Evolutionary conservation across 2,329 filamentous ascomycete genomes (phyloP).

Genomic region (Thielaviopsis ethacetica): DNA sequence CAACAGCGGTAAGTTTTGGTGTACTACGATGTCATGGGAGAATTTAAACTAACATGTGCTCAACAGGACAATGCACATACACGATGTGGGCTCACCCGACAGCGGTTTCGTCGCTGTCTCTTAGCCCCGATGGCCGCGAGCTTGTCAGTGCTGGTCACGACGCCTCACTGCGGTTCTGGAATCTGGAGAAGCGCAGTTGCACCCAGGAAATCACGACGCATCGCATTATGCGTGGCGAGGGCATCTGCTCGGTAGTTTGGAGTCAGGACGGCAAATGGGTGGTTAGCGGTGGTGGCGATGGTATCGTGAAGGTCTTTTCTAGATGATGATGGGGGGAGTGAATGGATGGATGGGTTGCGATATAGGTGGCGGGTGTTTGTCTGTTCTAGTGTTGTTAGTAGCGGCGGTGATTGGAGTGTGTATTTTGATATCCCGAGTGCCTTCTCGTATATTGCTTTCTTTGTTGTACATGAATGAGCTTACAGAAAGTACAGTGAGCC

Average conservation of each 20-base stretch:
- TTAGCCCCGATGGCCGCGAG: conserved; percentile 86
- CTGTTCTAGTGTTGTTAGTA: background rate
- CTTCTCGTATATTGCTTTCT: background rate
- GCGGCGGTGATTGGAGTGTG: background rate
- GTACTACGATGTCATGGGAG: background rate
- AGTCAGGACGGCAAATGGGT: conserved; percentile 90
- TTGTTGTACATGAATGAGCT: background rate
- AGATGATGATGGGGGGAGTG: conserved; percentile 22
- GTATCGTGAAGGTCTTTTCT: conserved; percentile 83
- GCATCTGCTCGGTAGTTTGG: conserved; percentile 89
- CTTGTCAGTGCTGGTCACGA: conserved; percentile 93
- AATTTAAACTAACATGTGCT: background rate
- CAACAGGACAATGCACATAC: conserved; percentile 93
- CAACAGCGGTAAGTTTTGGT: conserved; percentile 67
- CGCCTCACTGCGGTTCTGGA: conserved; percentile 92
- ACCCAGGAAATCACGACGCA: conserved; percentile 91
- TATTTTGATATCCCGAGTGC: background rate
- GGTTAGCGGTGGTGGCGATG: conserved; percentile 85
- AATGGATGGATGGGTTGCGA: background rate
- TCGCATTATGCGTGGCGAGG: conserved; percentile 87
- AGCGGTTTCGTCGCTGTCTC: conserved; percentile 76
- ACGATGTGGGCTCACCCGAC: conserved; percentile 95
- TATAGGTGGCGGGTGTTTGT: too few species aligned
- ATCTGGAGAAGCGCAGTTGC: conserved; percentile 84
- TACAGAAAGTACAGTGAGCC: background rate